Evolutionary conservation across 129 eudicot species (phyloP).

Genomic region (Ambrosia trifida): DNA sequence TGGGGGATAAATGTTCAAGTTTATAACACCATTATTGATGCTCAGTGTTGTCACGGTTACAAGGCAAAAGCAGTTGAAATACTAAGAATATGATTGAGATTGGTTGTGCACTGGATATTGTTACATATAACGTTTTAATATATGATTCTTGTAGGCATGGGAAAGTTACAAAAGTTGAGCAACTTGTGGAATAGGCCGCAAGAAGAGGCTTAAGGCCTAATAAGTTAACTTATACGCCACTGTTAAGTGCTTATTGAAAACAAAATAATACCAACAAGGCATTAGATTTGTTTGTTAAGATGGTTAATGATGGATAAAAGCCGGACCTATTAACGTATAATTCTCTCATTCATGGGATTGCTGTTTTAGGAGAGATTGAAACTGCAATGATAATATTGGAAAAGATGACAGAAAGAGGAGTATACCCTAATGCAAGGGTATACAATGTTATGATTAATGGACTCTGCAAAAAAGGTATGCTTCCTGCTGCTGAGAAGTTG

Average conservation of each 20-base stretch:
- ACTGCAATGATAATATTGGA: conserved; percentile 57
- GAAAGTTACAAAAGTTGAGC: conserved; percentile 68
- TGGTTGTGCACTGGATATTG: conserved; percentile 61
- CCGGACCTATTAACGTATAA: conserved; percentile 72
- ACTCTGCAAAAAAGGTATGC: conserved; percentile 61
- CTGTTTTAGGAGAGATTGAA: conserved; percentile 67
- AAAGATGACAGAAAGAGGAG: conserved; percentile 70
- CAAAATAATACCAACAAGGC: conserved; percentile 61
- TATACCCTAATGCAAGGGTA: conserved; percentile 69
- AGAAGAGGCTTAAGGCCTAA: conserved; percentile 53
- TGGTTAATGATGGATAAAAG: conserved; percentile 61
- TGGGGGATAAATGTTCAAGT: conserved; percentile 50
- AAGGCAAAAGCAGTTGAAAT: conserved; percentile 53
- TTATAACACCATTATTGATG: conserved; percentile 70
- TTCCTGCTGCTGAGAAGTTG: conserved; percentile 56
- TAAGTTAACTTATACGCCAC: conserved; percentile 68
- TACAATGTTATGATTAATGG: conserved; percentile 79
- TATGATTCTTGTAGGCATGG: conserved; percentile 60
- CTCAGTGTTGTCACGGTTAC: conserved; percentile 57
- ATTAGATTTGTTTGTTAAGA: conserved; percentile 54
- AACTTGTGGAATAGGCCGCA: conserved; percentile 53
- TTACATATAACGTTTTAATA: conserved; percentile 69
- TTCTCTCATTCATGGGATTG: conserved; percentile 74
- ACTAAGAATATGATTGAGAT: conserved; percentile 44
- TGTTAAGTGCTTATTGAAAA: conserved; percentile 53